phyloP scores from a whole-genome alignment of 768 basidiomycete genomes.

The Pleurotus tuber-regium region DNA sequence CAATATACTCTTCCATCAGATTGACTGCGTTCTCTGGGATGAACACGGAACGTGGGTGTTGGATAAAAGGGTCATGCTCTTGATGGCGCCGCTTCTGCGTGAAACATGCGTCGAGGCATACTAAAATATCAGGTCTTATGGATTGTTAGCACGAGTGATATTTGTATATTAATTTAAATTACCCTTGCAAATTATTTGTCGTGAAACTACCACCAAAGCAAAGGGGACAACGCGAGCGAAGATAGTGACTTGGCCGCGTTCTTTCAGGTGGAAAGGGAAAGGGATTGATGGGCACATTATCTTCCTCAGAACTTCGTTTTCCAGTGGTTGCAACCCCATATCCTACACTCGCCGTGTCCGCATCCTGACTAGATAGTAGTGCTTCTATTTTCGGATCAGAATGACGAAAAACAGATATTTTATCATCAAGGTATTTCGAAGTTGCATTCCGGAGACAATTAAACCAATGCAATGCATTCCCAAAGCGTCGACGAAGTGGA shows the following conservation, averaged over 20 bases:
- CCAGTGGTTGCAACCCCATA: neutral
- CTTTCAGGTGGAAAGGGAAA: neutral
- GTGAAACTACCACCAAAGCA: conserved; percentile 9
- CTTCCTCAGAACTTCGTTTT: too few relatives aligned
- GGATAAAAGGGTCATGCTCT: conserved; percentile 16
- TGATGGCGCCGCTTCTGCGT: conserved; percentile 26
- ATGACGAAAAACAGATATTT: neutral
- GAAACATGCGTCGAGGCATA: conserved; percentile 33
- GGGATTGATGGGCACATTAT: neutral
- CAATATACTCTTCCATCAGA: conserved; percentile 18
- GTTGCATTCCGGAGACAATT: conserved; percentile 15
- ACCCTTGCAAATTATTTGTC: neutral
- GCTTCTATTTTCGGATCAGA: too few relatives aligned
- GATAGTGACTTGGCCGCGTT: conserved; percentile 8
- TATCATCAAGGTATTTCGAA: conserved; percentile 12
- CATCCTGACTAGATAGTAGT: too few relatives aligned
- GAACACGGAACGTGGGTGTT: conserved; percentile 21
- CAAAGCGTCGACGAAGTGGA: conserved; percentile 20
- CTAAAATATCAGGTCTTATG: conserved; percentile 22
- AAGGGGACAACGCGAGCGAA: conserved; percentile 9
- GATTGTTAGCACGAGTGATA: neutral
- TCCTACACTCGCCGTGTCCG: neutral
- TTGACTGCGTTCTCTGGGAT: conserved; percentile 18
- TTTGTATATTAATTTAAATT: neutral
- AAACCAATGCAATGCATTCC: conserved; percentile 26